phyloP scores from a whole-genome alignment of 768 basidiomycete genomes.

The Boletus eberwhitei region DNA sequence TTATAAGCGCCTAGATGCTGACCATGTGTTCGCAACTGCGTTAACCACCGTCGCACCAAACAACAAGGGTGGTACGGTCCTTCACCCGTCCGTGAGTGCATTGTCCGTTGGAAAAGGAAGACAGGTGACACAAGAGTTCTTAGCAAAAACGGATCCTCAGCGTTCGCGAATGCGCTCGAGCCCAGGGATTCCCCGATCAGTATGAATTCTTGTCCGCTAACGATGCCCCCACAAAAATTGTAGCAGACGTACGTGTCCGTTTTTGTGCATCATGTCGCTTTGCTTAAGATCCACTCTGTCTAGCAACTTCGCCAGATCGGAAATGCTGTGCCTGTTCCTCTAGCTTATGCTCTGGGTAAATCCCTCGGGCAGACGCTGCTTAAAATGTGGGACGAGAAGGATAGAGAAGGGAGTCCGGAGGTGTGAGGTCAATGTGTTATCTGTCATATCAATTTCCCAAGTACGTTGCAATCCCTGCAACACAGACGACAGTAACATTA shows the following conservation, averaged over 20 bases:
- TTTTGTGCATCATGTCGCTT: background rate
- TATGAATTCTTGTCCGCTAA: constrained; percentile 59
- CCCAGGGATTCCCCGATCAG: constrained; percentile 75
- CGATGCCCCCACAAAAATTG: constrained; percentile 29
- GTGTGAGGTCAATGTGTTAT: constrained; percentile 23
- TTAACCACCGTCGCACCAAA: constrained; percentile 55
- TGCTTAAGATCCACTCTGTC: constrained; percentile 1
- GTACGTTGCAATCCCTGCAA: background rate
- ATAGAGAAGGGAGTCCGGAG: constrained; percentile 44
- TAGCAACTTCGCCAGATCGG: constrained; percentile 79
- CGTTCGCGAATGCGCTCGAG: constrained; percentile 65
- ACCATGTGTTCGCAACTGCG: constrained; percentile 59
- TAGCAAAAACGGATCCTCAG: constrained; percentile 72
- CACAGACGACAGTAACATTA: background rate
- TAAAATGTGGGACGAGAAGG: constrained; percentile 42
- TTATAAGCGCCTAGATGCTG: constrained; percentile 54
- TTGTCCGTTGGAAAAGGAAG: background rate
- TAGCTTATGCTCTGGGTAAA: constrained; percentile 60
- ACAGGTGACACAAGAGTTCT: background rate
- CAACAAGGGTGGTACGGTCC: constrained; percentile 41
- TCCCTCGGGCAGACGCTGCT: constrained; percentile 43
- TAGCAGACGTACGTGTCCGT: constrained; percentile 49
- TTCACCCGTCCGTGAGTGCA: constrained; percentile 45
- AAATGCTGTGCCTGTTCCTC: constrained; percentile 73
- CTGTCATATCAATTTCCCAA: background rate